Base-by-base conservation (phyloP, 345 rosid species). In the Gossypium ekmanianum region DNA sequence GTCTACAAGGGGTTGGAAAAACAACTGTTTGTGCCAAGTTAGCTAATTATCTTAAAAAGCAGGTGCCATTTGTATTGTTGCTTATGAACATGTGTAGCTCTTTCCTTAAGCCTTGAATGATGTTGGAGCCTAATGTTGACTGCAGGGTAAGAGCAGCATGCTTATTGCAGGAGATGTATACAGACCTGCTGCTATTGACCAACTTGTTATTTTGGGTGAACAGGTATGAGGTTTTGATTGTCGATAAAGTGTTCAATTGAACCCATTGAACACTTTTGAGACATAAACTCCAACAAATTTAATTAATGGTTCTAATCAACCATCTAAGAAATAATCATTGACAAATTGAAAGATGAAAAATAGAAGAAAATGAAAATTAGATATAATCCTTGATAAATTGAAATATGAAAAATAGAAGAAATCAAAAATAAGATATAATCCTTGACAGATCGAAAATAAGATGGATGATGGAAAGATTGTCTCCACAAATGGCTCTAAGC, bases 151-250 rank as follows among this genome's bases (percentile, higher is more conserved):
- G 81, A 87, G 88, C 77, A 90, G 94, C 83, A 89, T 93, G 96
- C 96, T 95, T 78, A 89, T 95, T 78, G 98, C 99, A 73, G 99
- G 99, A 76, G 99, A 95, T 85, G 96, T 95, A 22, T 93, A 95
- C 81, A 88, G 99, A 81, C 99, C 99, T 72, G 99, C 98, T 61
- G 99, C 99, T 68, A 91, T 75, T 5, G 99, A 95, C 79, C 99
- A 95, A 85, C 98, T 93, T 61, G 91, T 89, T 71, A 95, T 93
- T 83, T 83, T 95, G 87, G 98, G 97, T 68, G 83, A 91, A 83
- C 94, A 91, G 97, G 99, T 91, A 90, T 63, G 71, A 11, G 58
- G 62, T 20, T 87, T 74, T 50, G 62, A 51, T 59, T 76, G 26
- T 45, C 68, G 74, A 47, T 67, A 74, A 61, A 74, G 41, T 34